These are phyloP conservation scores for Sporothrix inflata DNA, from an alignment of 2,329 filamentous ascomycete genomes.

Conservation along the genomic window DNA sequence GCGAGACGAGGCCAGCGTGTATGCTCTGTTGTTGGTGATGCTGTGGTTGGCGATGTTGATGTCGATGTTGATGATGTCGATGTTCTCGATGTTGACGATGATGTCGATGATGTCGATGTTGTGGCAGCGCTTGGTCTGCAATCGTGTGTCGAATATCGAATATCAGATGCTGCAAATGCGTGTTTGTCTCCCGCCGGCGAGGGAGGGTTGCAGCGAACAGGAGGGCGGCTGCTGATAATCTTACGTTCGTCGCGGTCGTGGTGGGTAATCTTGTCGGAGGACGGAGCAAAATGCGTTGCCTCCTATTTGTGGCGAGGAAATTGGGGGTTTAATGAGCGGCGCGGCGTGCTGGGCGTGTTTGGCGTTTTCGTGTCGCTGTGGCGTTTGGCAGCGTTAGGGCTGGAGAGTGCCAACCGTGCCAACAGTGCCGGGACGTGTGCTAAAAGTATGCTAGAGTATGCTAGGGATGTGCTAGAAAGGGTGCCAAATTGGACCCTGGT, in stretches of 20 bases:
- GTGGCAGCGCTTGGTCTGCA: neutral
- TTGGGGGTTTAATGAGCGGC: constrained; percentile 22
- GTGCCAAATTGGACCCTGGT: neutral
- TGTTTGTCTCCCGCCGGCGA: neutral
- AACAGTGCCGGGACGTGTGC: no score
- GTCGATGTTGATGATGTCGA: neutral
- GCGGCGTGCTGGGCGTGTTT: neutral
- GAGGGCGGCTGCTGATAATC: constrained; percentile 1
- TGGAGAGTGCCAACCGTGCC: neutral
- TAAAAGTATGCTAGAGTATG: neutral
- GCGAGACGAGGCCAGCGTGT: neutral
- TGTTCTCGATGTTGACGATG: neutral
- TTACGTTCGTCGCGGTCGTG: neutral
- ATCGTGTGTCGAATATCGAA: neutral
- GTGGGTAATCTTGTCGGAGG: neutral
- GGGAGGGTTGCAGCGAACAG: neutral
- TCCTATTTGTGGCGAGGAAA: neutral
- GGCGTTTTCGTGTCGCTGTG: constrained; percentile 23
- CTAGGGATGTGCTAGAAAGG: neutral
- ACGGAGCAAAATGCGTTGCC: neutral
- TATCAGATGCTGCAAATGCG: constrained; percentile 12
- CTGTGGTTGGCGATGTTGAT: neutral
- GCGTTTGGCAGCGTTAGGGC: neutral
- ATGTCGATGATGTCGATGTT: neutral
- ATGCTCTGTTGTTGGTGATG: neutral